Conservation (phyloP, 371 early-diverging fungal genomes). For the Haplosporangium sp. region DNA sequence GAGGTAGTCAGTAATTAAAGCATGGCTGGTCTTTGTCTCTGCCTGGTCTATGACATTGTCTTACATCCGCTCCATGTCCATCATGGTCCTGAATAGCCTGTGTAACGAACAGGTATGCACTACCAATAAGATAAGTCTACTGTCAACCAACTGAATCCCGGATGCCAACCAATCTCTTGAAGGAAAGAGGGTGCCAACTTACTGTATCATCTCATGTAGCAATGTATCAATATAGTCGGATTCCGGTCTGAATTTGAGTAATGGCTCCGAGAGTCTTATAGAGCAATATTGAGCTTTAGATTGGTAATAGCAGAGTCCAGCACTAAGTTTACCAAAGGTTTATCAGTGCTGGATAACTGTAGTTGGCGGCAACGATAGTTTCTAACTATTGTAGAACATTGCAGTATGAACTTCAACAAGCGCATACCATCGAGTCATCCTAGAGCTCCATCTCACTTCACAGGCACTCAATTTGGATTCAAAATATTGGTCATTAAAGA, state of each 20-base stretch:
- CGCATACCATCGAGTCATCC: constrained; percentile 70
- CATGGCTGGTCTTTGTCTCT: neutral
- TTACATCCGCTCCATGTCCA: constrained; percentile 60
- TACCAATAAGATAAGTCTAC: constrained; percentile 5
- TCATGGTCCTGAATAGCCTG: constrained; percentile 60
- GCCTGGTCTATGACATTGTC: neutral
- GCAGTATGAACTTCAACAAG: neutral
- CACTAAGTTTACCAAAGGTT: constrained; percentile 44
- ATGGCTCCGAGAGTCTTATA: constrained; percentile 71
- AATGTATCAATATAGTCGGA: constrained; percentile 67
- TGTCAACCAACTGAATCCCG: neutral
- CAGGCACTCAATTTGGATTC: constrained; percentile 61
- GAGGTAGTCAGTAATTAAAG: neutral
- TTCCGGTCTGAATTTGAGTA: constrained; percentile 74
- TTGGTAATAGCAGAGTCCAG: constrained; percentile 62
- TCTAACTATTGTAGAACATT: neutral
- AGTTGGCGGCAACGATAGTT: neutral
- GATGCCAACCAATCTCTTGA: neutral
- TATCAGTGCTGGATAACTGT: neutral
- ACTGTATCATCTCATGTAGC: constrained; percentile 63
- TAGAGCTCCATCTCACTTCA: constrained; percentile 72
- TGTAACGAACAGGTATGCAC: constrained; percentile 72
- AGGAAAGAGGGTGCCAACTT: constrained; percentile 1
- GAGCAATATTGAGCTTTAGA: constrained; percentile 58
- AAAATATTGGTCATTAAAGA: constrained; percentile 70